Percentiles rank a stretch among this genome's conserved stretches.
These are phyloP conservation scores for Fusarium marasasianum DNA, from an alignment of 2,329 filamentous ascomycete species.

Conservation along the genomic window DNA sequence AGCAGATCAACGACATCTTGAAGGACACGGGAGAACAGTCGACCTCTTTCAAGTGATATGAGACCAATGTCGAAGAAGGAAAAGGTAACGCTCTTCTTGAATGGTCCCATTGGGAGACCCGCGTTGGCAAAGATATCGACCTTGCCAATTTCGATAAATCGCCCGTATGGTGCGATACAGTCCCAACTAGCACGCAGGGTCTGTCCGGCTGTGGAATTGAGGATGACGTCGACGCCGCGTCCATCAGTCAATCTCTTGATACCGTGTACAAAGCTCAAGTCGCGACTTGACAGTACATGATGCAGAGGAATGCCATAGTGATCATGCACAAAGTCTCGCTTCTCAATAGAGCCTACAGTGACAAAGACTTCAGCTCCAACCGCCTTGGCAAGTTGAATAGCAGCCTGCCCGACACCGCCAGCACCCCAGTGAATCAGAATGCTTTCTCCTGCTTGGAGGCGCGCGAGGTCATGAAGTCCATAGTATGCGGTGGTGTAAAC, in stretches of 20 bases:
- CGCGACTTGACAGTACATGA: constrained; percentile 43
- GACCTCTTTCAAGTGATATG: not conserved
- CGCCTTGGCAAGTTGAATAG: constrained; percentile 42
- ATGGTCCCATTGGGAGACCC: constrained; percentile 46
- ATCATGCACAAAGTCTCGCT: constrained; percentile 42
- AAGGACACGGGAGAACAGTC: not conserved
- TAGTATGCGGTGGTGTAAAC: constrained; percentile 34
- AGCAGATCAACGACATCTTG: not conserved
- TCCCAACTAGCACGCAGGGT: constrained; percentile 44
- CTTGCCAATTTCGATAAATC: constrained; percentile 50
- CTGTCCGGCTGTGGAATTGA: constrained; percentile 47
- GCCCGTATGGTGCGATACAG: constrained; percentile 46
- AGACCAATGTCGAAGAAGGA: constrained; percentile 24
- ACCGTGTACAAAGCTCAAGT: not conserved
- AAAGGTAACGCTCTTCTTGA: constrained; percentile 34
- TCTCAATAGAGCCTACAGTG: constrained; percentile 47
- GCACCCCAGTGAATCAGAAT: constrained; percentile 46
- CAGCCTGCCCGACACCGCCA: constrained; percentile 44
- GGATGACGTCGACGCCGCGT: constrained; percentile 45
- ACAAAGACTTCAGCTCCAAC: constrained; percentile 44
- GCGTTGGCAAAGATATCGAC: constrained; percentile 40
- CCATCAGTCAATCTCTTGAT: constrained; percentile 30
- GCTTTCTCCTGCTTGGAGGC: constrained; percentile 29
- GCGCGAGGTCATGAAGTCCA: constrained; percentile 23
- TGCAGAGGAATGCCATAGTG: constrained; percentile 42